Evolutionary conservation across 129 eudicot genomes (phyloP).

Genomic region (Arctium minus): DNA sequence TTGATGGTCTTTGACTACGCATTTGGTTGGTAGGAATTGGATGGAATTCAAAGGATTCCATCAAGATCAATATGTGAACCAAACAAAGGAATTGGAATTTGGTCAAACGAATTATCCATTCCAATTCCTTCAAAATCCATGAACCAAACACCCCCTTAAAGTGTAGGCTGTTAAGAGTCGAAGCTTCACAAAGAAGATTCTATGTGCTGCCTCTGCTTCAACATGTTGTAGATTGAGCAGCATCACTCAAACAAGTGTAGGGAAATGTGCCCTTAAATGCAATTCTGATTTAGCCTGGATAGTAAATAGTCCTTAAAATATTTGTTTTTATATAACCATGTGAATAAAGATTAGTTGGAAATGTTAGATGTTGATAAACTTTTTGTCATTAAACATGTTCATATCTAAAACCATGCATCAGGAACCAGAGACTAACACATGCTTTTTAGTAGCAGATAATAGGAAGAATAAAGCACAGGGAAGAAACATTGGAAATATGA

Average conservation of each 20-base stretch:
- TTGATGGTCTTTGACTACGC: no score
- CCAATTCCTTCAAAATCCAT: no score
- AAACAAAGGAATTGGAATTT: no score
- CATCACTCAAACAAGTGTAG: background rate
- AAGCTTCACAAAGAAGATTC: background rate
- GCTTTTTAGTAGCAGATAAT: background rate
- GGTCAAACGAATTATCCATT: no score
- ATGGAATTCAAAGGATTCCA: no score
- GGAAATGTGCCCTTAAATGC: background rate
- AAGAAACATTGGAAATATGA: background rate
- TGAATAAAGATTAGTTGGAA: background rate
- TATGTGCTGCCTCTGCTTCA: background rate
- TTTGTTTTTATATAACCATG: background rate
- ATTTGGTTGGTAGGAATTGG: no score
- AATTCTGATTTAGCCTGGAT: background rate
- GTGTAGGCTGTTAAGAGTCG: background rate
- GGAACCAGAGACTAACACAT: slow-evolving; percentile 4
- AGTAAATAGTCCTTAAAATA: background rate
- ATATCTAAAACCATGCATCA: background rate
- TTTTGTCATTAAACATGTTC: background rate
- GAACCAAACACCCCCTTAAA: no score
- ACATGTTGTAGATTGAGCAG: no score
- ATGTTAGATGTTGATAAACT: background rate
- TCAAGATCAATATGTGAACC: no score
- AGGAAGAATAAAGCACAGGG: background rate